These are phyloP conservation scores for Tothia fuscella DNA, from an alignment of 2,329 filamentous ascomycete species.

Conservation along the genomic window DNA sequence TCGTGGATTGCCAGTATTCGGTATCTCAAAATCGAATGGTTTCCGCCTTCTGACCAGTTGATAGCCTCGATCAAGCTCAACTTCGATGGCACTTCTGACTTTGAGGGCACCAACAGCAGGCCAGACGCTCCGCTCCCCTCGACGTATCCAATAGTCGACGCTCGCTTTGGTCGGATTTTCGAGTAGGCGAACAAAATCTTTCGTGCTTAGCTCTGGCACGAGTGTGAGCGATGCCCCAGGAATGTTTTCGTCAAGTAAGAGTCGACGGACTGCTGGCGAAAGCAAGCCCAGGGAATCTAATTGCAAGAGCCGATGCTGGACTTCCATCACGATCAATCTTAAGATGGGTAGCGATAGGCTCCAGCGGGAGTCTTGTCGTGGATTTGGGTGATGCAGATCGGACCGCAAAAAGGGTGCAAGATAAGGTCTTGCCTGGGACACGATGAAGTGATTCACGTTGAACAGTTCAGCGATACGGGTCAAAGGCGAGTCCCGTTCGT, in stretches of 20 bases:
- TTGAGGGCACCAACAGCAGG: conserved; percentile 73
- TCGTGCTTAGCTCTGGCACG: conserved; percentile 62
- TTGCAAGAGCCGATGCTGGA: conserved; percentile 70
- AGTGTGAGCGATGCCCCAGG: conserved; percentile 69
- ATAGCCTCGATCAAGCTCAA: conserved; percentile 77
- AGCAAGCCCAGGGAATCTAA: conserved; percentile 66
- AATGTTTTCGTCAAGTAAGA: conserved; percentile 72
- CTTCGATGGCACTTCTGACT: conserved; percentile 73
- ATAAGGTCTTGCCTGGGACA: conserved; percentile 85
- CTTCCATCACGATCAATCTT: conserved; percentile 60
- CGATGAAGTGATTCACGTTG: conserved; percentile 91
- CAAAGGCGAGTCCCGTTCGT: conserved; percentile 40
- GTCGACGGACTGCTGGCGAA: conserved; percentile 56
- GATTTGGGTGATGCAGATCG: conserved; percentile 62
- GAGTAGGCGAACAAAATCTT: conserved; percentile 68
- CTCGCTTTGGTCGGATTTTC: conserved; percentile 62
- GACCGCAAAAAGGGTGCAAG: conserved; percentile 74
- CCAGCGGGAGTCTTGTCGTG: conserved; percentile 47
- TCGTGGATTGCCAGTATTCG: not conserved
- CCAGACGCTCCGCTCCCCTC: conserved; percentile 83
- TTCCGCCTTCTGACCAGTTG: conserved; percentile 56
- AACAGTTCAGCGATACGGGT: conserved; percentile 69
- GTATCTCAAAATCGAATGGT: conserved; percentile 21
- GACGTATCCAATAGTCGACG: conserved; percentile 72
- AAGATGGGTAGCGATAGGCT: conserved; percentile 32